These are phyloP conservation scores for Pseudogymnoascus sp. DNA, from an alignment of 2,329 filamentous ascomycete species.

Conservation along the genomic window DNA sequence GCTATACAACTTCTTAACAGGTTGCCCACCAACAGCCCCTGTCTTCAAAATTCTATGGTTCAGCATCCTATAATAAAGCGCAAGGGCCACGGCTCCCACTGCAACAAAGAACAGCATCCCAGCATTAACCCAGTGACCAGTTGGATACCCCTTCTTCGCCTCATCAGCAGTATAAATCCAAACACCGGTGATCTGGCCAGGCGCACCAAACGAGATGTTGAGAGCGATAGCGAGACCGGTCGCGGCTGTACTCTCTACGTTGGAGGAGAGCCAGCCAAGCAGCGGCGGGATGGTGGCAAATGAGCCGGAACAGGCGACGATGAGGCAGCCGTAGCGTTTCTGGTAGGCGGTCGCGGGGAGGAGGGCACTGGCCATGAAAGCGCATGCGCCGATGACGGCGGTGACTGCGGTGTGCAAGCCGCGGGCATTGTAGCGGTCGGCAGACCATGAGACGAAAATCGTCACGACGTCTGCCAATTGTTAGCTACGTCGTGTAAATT, in stretches of 20 bases:
- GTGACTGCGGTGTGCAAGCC: slow-evolving; percentile 43
- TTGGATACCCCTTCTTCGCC: neutral
- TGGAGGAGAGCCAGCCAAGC: neutral
- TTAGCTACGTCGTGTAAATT: neutral
- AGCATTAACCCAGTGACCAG: slow-evolving; percentile 3
- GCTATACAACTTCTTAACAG: neutral
- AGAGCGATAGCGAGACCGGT: neutral
- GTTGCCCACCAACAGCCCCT: neutral
- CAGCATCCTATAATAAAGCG: neutral
- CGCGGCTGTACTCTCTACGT: neutral
- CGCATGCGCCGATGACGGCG: slow-evolving; percentile 43
- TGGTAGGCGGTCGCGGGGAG: neutral
- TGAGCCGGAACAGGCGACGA: neutral
- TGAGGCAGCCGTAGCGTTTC: neutral
- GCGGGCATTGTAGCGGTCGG: slow-evolving; percentile 54
- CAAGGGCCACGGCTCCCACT: neutral
- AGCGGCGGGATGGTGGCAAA: neutral
- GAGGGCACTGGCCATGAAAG: slow-evolving; percentile 41
- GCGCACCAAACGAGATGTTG: neutral
- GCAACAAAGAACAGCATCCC: slow-evolving; percentile 1
- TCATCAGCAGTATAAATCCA: neutral
- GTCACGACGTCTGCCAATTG: slow-evolving; percentile 33
- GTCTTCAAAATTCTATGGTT: neutral
- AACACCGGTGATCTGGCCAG: neutral
- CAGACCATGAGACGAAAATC: slow-evolving; percentile 48